phyloP scores from a whole-genome alignment of 345 rosid genomes.

The Gossypium sturtianum region DNA sequence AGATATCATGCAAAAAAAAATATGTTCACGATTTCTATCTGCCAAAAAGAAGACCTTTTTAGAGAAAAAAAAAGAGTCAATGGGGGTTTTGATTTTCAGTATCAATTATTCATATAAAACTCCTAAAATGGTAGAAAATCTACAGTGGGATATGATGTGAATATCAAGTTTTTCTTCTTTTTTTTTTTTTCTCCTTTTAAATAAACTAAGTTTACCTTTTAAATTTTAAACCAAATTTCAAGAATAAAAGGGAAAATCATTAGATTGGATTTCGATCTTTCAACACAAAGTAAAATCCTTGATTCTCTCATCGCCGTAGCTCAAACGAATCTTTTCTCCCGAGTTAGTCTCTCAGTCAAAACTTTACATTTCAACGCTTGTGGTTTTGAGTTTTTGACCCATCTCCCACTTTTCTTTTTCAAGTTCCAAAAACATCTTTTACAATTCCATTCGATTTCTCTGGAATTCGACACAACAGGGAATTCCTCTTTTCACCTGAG shows the following conservation, averaged over 20 bases:
- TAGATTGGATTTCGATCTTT: slow-evolving; percentile 21
- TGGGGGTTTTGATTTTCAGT: background rate
- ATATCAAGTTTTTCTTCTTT: too few relatives aligned
- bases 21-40: too few relatives aligned
- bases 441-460: background rate
- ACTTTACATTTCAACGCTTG: background rate
- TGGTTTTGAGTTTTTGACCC: too few relatives aligned
- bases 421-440: background rate
- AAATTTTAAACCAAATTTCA: too few relatives aligned
- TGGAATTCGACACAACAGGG: background rate
- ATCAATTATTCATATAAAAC: too few relatives aligned
- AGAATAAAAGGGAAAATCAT: slow-evolving; percentile 24
- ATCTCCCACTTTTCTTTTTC: too few relatives aligned
- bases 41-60: background rate
- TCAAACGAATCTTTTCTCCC: background rate
- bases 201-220: too few relatives aligned
- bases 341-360: background rate
- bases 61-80: background rate
- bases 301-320: slow-evolving; percentile 1
- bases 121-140: too few relatives aligned
- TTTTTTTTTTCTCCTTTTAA: too few relatives aligned
- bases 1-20: background rate
- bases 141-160: too few relatives aligned
- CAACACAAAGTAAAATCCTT: background rate
- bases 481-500: slow-evolving; percentile 9